phyloP scores from a whole-genome alignment of 2,329 filamentous ascomycete species.

The Hypoxylon sp. region DNA sequence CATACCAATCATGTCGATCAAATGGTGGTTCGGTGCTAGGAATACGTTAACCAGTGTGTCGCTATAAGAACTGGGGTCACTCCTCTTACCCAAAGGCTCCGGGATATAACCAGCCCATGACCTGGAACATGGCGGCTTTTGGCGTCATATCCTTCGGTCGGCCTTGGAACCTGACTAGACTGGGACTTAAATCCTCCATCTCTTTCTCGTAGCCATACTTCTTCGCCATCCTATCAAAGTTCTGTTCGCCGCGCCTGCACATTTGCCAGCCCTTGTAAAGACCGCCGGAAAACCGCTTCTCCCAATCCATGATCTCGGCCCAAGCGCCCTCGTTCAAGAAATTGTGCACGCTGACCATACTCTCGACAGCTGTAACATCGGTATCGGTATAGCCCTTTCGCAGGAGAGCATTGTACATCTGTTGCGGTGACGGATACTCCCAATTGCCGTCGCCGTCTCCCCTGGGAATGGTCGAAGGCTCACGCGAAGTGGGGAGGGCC shows the following conservation, averaged over 20 bases:
- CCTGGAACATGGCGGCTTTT: conserved; percentile 86
- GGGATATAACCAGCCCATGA: conserved; percentile 83
- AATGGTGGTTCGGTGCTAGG: conserved; percentile 84
- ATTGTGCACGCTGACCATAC: conserved; percentile 98
- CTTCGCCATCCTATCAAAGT: conserved; percentile 57
- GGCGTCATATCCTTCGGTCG: conserved; percentile 90
- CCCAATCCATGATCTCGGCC: conserved; percentile 95
- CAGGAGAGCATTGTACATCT: conserved; percentile 99
- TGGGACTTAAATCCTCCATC: conserved; percentile 70
- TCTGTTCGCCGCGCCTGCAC: conserved; percentile 79
- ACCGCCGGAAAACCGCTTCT: conserved; percentile 83
- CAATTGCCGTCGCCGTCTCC: conserved; percentile 83
- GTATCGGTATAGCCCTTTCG: conserved; percentile 97
- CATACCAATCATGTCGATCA: conserved; percentile 97
- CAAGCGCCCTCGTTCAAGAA: conserved; percentile 98
- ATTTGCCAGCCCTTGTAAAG: conserved; percentile 77
- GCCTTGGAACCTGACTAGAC: conserved; percentile 87
- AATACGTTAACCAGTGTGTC: conserved; percentile 11
- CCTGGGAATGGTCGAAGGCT: conserved; percentile 90
- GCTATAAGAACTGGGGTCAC: background rate
- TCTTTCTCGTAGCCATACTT: conserved; percentile 63
- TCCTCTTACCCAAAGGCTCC: conserved; percentile 76
- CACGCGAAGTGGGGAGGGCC: conserved; percentile 81
- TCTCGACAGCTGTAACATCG: conserved; percentile 90
- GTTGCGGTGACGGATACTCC: conserved; percentile 98